Percentiles rank a stretch among this genome's conserved stretches.
These are phyloP conservation scores for Starmerella geochares DNA, from an alignment of 805 yeast genomes.

Conservation along the genomic window DNA sequence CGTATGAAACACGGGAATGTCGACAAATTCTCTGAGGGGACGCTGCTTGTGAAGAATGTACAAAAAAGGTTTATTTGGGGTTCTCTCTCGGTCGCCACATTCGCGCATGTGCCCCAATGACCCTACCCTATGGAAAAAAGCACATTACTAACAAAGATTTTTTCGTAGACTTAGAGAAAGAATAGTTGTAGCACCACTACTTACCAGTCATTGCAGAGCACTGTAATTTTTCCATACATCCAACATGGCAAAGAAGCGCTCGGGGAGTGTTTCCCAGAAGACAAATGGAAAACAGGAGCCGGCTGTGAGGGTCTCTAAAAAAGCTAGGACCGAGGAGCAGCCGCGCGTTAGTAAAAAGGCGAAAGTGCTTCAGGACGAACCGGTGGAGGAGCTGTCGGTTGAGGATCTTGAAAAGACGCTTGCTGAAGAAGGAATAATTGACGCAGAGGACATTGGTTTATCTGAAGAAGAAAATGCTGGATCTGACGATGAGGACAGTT, in stretches of 20 bases:
- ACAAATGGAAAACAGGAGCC: background rate
- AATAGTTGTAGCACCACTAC: too few species aligned
- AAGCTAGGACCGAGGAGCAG: conserved; percentile 6
- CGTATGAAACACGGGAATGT: too few species aligned
- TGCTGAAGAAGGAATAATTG: conserved; percentile 20
- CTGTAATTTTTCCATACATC: background rate
- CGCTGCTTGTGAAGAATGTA: too few species aligned
- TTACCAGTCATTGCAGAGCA: too few species aligned
- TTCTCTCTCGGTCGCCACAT: background rate
- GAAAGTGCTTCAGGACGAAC: background rate
- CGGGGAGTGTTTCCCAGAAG: conserved; percentile 13
- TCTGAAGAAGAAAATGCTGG: conserved; percentile 6
- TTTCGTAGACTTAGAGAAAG: background rate
- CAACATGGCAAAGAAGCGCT: conserved; percentile 18
- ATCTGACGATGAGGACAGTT: background rate
- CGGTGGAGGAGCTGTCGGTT: conserved; percentile 20
- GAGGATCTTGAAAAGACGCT: conserved; percentile 24
- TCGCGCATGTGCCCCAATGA: background rate
- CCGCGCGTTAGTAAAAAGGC: background rate
- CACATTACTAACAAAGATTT: background rate
- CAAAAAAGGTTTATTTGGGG: too few species aligned
- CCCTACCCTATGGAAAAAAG: background rate
- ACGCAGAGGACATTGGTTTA: conserved; percentile 17
- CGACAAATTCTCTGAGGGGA: too few species aligned
- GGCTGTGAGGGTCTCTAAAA: conserved; percentile 1